These are phyloP conservation scores for Glomus cerebriforme DNA, from an alignment of 192 early-diverging fungal genomes.

Conservation along the genomic window DNA sequence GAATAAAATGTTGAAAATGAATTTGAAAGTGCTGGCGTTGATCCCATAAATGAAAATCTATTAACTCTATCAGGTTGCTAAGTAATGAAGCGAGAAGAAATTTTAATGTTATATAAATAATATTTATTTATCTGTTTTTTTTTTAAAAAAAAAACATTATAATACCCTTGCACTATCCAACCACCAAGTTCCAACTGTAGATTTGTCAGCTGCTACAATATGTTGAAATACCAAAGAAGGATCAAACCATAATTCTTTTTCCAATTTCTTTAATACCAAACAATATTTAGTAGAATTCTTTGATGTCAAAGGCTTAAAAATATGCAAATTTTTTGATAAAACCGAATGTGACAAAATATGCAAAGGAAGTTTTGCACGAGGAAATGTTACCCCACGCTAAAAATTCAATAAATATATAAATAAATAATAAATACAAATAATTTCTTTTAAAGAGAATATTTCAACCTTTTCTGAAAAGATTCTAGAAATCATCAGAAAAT, in stretches of 20 bases:
- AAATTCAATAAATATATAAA: not conserved
- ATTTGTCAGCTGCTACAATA: constrained; percentile 38
- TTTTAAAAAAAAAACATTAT: not conserved
- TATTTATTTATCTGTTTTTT: no score
- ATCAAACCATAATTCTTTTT: constrained; percentile 38
- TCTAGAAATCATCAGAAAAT: constrained; percentile 65
- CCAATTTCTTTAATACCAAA: constrained; percentile 40
- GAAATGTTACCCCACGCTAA: not conserved
- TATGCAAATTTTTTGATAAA: not conserved
- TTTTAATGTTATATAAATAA: not conserved
- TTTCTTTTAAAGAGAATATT: not conserved
- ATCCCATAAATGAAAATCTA: constrained; percentile 72
- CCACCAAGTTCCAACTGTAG: constrained; percentile 53
- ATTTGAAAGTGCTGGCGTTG: constrained; percentile 1
- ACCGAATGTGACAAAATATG: constrained; percentile 9
- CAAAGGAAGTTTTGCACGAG: not conserved
- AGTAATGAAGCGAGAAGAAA: not conserved
- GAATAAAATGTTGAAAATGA: constrained; percentile 34
- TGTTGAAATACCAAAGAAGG: constrained; percentile 45
- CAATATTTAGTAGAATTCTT: not conserved
- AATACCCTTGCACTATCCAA: constrained; percentile 62
- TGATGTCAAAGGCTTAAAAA: not conserved
- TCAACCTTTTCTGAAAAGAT: constrained; percentile 44
- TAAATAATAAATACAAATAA: constrained; percentile 6
- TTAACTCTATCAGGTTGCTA: constrained; percentile 45